phyloP scores from a whole-genome alignment of 768 basidiomycete species.

The Xerocomellus amylosporus region DNA sequence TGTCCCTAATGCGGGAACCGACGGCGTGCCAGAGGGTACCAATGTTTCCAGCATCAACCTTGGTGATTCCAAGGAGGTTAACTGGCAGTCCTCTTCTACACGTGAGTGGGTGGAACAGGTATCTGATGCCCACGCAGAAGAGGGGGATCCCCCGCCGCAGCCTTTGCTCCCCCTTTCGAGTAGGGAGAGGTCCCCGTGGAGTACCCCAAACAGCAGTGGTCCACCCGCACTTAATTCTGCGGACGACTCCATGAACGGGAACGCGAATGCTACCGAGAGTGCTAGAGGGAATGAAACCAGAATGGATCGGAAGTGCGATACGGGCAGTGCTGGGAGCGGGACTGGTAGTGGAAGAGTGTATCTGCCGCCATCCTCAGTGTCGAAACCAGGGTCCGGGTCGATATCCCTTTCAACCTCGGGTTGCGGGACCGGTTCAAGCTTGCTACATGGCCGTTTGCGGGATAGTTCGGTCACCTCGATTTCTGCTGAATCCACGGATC shows the following conservation, averaged over 20 bases:
- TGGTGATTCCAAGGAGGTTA: conserved; percentile 18
- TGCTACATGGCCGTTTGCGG: conserved; percentile 21
- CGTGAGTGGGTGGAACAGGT: conserved; percentile 48
- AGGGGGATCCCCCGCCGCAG: background rate
- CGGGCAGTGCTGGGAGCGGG: conserved; percentile 13
- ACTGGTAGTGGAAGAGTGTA: conserved; percentile 7
- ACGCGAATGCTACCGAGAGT: conserved; percentile 12
- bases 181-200: conserved; percentile 25
- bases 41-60: conserved; percentile 17
- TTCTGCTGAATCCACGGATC: conserved; percentile 23
- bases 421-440: conserved; percentile 24
- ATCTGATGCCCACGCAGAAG: conserved; percentile 19
- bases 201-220: conserved; percentile 25
- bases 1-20: conserved; percentile 24
- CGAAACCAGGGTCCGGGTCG: conserved; percentile 20
- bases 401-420: conserved; percentile 25
- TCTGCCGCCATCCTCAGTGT: conserved; percentile 15
- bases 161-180: conserved; percentile 6
- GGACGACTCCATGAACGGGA: conserved; percentile 24
- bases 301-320: conserved; percentile 8
- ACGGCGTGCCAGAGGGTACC: conserved; percentile 15
- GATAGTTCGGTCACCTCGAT: conserved; percentile 33
- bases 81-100: conserved; percentile 32
- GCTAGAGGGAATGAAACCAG: conserved; percentile 1
- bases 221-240: conserved; percentile 23